These are phyloP conservation scores for Aureobasidium vineae DNA, from an alignment of 2,329 filamentous ascomycete genomes.

Conservation along the genomic window DNA sequence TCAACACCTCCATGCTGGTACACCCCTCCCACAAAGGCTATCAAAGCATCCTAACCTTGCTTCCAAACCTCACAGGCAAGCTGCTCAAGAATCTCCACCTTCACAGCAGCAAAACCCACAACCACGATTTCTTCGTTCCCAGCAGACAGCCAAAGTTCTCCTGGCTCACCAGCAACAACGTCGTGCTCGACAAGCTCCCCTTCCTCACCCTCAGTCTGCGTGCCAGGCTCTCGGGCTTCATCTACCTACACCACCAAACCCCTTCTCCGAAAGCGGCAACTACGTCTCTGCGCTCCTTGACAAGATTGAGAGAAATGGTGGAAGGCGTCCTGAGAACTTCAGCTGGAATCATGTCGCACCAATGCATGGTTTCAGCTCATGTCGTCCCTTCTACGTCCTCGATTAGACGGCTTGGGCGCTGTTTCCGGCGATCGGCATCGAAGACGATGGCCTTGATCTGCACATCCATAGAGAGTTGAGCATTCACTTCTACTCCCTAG, in stretches of 20 bases:
- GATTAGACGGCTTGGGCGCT: slow-evolving; percentile 5
- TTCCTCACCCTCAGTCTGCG: background rate
- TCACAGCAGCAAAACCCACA: background rate
- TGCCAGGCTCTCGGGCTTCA: background rate
- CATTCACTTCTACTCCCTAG: background rate
- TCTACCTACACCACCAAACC: background rate
- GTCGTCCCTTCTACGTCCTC: background rate
- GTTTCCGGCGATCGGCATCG: background rate
- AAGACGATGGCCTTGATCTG: background rate
- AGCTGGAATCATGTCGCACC: slow-evolving; percentile 13
- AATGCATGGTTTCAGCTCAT: background rate
- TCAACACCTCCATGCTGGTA: background rate
- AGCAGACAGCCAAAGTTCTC: background rate
- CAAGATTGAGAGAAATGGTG: background rate
- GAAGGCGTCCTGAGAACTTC: slow-evolving; percentile 3
- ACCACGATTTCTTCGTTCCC: background rate
- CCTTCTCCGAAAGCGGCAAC: background rate
- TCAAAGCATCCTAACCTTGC: background rate
- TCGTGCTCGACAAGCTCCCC: background rate
- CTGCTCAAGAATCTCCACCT: background rate
- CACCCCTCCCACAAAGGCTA: background rate
- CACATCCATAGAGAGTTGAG: too few relatives aligned
- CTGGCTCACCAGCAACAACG: background rate
- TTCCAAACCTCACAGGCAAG: background rate
- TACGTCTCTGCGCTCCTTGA: background rate